Evolutionary conservation across 2,329 filamentous ascomycete genomes (phyloP), one percentile per base, ranked within the genome.

Genomic region (Fonsecaea nubica): DNA sequence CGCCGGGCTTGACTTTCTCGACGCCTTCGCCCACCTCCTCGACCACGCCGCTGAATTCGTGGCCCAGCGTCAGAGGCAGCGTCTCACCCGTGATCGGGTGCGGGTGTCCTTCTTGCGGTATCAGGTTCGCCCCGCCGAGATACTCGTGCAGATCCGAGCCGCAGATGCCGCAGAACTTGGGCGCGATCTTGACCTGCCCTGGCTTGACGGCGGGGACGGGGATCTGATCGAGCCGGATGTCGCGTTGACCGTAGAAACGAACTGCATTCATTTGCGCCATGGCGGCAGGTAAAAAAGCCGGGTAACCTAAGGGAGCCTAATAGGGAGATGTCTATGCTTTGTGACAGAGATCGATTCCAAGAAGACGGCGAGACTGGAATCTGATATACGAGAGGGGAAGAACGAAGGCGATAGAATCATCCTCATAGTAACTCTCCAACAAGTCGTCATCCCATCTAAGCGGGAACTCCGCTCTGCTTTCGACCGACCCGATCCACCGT

Each of bases 31-130:
- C 81, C 12, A 85, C 78, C 71, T 85, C 83, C 72, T 85, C 83
- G 38, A 86, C 77, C 1, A 80, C 76, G 12, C 82, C 84, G 61
- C 79, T 81, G 72, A 86, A 85, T 68, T 85, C 84, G 71, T 86
- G 83, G 13, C 84, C 84, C 62, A 86, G 80, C 1, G 82, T 84
- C 63, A 85, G 67, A n/a, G 82, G 84, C 2, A 83, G 77, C 4
- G 77, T 81, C 73, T 84, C 84, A 55, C 79, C 79, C 3, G 84
- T 87, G 66, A 86, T 83, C 0, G 83, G 83, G 75, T 86, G 84
- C 3, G 84, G 83, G n/a, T 78, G 81, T 1, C 80, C 72, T 33
- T 66, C 50, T 35, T 38, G 80, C 0, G 84, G 84, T 68, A 82
- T 84, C 30, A 83, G 74, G 62, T 78, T 82, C n/a, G 81, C 77